phyloP scores from a whole-genome alignment of 1,284 basidiomycete genomes.

The Xerocomus nothofagi region DNA sequence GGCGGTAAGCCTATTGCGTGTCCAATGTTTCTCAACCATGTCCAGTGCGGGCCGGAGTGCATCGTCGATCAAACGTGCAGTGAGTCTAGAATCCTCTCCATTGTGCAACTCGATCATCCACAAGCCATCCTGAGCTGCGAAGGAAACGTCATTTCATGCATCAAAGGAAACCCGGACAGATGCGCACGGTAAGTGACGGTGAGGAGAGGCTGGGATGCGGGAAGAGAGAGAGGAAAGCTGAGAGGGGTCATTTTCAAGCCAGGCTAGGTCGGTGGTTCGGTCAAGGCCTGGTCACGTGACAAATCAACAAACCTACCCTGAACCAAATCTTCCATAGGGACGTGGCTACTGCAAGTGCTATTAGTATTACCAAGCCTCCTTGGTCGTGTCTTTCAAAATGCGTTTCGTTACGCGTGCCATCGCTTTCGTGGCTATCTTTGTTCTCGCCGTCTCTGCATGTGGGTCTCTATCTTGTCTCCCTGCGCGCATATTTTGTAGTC shows the following conservation, averaged over 20 bases:
- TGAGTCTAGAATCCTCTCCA: conserved; percentile 74
- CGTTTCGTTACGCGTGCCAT: conserved; percentile 21
- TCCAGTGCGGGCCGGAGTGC: conserved; percentile 75
- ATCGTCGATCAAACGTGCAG: conserved; percentile 56
- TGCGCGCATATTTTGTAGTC: not conserved
- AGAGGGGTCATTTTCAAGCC: conserved; percentile 6
- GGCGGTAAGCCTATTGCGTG: conserved; percentile 49
- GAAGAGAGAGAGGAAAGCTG: conserved; percentile 45
- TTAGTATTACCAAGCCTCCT: not conserved
- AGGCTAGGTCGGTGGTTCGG: too few species aligned
- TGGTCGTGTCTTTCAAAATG: conserved; percentile 17
- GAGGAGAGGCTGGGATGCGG: conserved; percentile 48
- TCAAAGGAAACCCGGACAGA: not conserved
- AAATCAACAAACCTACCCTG: conserved; percentile 23
- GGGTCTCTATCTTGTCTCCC: conserved; percentile 6
- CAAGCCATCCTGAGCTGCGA: conserved; percentile 54
- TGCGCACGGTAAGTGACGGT: conserved; percentile 66
- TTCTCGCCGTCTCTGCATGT: conserved; percentile 28
- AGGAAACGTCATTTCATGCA: not conserved
- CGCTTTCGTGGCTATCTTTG: conserved; percentile 20
- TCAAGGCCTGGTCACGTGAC: conserved; percentile 21
- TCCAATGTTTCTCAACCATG: conserved; percentile 79
- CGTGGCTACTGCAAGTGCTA: conserved; percentile 16
- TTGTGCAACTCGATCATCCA: conserved; percentile 82
- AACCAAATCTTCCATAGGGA: conserved; percentile 18